Conservation (phyloP, 2,329 filamentous ascomycete species). For the Neoarthrinium moseri region DNA sequence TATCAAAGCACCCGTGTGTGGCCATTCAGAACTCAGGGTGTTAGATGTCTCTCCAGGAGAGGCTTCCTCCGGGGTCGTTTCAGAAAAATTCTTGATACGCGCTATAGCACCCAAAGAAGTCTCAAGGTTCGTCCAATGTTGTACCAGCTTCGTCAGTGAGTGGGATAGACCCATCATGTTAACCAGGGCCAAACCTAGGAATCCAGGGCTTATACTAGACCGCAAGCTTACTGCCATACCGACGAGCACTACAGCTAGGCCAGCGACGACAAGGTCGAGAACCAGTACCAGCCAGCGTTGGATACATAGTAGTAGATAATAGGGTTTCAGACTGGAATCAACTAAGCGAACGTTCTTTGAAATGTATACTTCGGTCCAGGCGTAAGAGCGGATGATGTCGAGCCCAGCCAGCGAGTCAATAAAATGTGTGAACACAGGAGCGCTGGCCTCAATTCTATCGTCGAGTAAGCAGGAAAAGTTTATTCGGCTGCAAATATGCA, state of each 20-base stretch:
- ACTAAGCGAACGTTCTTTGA: neutral
- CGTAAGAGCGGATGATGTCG: constrained; percentile 5
- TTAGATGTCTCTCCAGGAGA: neutral
- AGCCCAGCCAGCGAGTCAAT: constrained; percentile 4
- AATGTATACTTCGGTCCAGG: neutral
- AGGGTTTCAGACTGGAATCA: constrained; percentile 14
- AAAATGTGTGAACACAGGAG: constrained; percentile 9
- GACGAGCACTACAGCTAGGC: constrained; percentile 25
- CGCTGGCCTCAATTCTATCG: constrained; percentile 6
- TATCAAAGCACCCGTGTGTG: constrained; percentile 6
- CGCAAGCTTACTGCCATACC: constrained; percentile 19
- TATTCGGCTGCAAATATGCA: neutral
- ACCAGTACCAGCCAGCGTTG: constrained; percentile 32
- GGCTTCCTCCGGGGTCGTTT: constrained; percentile 10
- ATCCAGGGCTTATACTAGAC: constrained; percentile 6
- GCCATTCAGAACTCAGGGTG: constrained; percentile 6
- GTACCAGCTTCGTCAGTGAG: constrained; percentile 11
- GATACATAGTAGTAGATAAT: constrained; percentile 28
- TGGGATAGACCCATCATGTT: constrained; percentile 10
- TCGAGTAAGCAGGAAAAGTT: neutral
- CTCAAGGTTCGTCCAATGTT: constrained; percentile 11
- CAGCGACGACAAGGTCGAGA: constrained; percentile 28
- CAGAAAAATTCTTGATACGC: constrained; percentile 12
- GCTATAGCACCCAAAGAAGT: constrained; percentile 13
- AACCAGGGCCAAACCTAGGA: constrained; percentile 11